Base-by-base conservation (phyloP, 257 asterid genomes). In the Petunia axillaris region DNA sequence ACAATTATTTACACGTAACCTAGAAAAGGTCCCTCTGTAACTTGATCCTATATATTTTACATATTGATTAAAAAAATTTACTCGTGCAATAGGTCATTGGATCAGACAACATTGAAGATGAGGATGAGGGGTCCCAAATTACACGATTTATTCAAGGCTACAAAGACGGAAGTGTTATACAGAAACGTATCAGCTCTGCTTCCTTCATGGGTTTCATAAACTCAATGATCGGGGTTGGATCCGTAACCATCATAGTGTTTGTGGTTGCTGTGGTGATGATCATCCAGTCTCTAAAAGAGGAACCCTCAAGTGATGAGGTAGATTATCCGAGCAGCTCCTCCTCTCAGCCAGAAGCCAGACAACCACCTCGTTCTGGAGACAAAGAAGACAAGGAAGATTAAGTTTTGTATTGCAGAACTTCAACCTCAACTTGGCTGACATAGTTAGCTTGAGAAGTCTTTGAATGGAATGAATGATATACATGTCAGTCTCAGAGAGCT, bases 101-200 rank as follows among this genome's bases (percentile, higher is more conserved):
- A 62, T 90, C 91, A 1, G 98, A 94, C 65, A 87, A 86, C 80
- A 80, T 88, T 38, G 90, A 87, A 13, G 97, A 89, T 86, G 87
- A 88, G 46, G 94, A 94, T 80, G 84, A 85, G 75, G 88, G 93
- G 71, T 79, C 87, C 78, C 91, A 86, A 80, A 82, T 93, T 75
- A 90, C 96, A 6, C 88, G 80, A 80, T 94, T 94, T 68, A 88
- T 93, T 41, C 89, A 91, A 86, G 91, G 96, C 52, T 94, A 91
- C 75, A 89, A 91, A 85, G 92, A 80, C 74, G 98, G 98, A 85
- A 90, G 78, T 54, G 92, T 93, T 9, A 63, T 87, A 43, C 87
- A 87, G 85, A 90, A 90, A 82, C 87, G 85, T 9, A 76, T 93
- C 59, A 53, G 82, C 6, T 88, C 94, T 66, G 93, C 94, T 15